Base-by-base conservation (phyloP, 768 basidiomycete species). In the Leccinum arenicola region DNA sequence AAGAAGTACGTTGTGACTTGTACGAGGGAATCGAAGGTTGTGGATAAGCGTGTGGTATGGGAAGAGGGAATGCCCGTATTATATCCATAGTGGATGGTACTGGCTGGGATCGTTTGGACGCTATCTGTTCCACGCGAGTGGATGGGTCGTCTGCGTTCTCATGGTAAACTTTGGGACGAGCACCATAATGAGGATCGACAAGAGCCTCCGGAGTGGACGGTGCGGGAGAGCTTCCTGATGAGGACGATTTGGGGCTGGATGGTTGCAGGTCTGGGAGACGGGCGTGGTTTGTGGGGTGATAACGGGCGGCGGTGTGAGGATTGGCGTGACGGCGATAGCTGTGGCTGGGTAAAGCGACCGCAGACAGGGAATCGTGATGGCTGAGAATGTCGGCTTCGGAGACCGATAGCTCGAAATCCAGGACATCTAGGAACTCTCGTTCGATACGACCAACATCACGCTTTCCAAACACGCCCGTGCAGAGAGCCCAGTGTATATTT, bases 401-500 rank as follows among this genome's bases (percentile, higher is more conserved):
- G 62, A 91, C 73, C 57, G 80, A 76, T 43, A 91, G 80, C 68
- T 91, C 85, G 65, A 87, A 91, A 70, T 89, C 86, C 61, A 91
- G 81, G 40, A 91, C 89, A 62, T 88, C 87, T 51, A 91, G 81
- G 72, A 88, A 90, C 74, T 91, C 89, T 66, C 89, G 84, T 74
- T 91, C 89, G 68, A 91, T 90, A 64, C 89, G 83, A 50, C 88
- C 88, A 27, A 90, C 82, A 66, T 91, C 89, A 43, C 89, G 83
- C 71, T 89, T 89, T 64, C 89, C 88, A 69, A 91, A 91, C 27
- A 91, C 86, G 31, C 87, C 86, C 0, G 89, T 89, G 73, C 88
- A 90, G n/a, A 88, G 77, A 9, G 89, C 87, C 92, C 92, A 95
- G 72, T 95, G 92, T 52, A 89, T 80, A 75, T 95, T 95, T 80